Conservation (phyloP, 192 early-diverging fungal species). For the Phycomyces nitens region DNA sequence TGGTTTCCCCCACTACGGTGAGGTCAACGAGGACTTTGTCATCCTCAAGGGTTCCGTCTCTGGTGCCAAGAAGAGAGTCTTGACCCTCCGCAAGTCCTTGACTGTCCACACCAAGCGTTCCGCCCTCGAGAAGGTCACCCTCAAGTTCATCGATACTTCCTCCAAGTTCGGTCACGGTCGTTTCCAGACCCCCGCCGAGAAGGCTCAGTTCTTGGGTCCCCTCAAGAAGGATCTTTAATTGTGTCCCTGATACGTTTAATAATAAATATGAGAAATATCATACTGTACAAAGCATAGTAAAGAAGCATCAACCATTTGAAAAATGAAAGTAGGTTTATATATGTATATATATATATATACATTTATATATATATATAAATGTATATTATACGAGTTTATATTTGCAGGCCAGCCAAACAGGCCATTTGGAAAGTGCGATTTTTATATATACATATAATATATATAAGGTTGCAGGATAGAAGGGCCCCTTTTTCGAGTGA, state of each 20-base stretch:
- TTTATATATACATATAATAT: too few species aligned
- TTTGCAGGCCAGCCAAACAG: too few species aligned
- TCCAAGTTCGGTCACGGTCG: slow-evolving; percentile 99
- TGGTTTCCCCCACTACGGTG: slow-evolving; percentile 99
- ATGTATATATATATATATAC: too few species aligned
- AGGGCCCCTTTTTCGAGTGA: too few species aligned
- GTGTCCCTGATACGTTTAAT: not conserved
- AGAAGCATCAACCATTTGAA: too few species aligned
- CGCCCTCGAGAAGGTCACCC: slow-evolving; percentile 90
- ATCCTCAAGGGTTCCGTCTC: slow-evolving; percentile 97
- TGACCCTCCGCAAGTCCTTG: slow-evolving; percentile 98
- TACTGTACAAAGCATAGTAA: too few species aligned
- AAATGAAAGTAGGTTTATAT: too few species aligned
- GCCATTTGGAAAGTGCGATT: too few species aligned
- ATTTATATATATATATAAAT: too few species aligned
- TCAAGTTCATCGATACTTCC: slow-evolving; percentile 99
- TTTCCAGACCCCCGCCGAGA: slow-evolving; percentile 98
- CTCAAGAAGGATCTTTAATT: slow-evolving; percentile 82
- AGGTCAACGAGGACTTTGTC: slow-evolving; percentile 96
- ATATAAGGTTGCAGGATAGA: too few species aligned
- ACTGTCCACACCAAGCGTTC: slow-evolving; percentile 95
- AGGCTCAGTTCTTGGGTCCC: slow-evolving; percentile 88
- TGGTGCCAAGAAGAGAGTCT: slow-evolving; percentile 95
- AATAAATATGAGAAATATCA: too few species aligned
- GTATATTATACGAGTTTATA: too few species aligned